These are phyloP conservation scores for Xanthoconium purpureum DNA, from an alignment of 768 basidiomycete genomes.

Conservation along the genomic window DNA sequence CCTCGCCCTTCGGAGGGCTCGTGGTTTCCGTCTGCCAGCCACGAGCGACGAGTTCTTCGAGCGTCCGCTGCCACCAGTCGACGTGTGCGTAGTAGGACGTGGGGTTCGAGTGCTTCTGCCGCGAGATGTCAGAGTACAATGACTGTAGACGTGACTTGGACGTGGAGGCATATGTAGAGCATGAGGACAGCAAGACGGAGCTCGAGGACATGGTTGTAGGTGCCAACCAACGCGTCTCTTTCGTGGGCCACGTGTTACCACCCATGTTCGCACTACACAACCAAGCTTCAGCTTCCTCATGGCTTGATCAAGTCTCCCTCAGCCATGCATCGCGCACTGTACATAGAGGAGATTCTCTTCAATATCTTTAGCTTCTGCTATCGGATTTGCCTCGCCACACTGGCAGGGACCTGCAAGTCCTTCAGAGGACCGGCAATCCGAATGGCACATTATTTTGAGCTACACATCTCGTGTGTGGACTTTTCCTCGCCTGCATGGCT, in stretches of 20 bases:
- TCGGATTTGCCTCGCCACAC: not conserved
- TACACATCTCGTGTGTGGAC: constrained; percentile 12
- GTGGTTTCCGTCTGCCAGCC: constrained; percentile 47
- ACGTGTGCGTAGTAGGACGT: constrained; percentile 76
- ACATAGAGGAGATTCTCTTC: not conserved
- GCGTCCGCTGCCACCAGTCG: constrained; percentile 80
- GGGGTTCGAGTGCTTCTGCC: constrained; percentile 82
- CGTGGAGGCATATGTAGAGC: constrained; percentile 28
- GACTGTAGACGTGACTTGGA: constrained; percentile 60
- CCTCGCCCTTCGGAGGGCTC: constrained; percentile 5
- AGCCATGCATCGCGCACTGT: not conserved
- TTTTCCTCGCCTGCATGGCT: not conserved
- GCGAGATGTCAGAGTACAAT: constrained; percentile 83
- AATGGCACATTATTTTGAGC: constrained; percentile 9
- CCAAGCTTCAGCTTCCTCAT: too few species aligned
- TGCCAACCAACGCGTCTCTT: constrained; percentile 10
- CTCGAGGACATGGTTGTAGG: constrained; percentile 19
- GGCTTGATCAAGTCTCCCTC: too few species aligned
- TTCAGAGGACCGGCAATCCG: constrained; percentile 11
- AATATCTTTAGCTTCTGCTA: not conserved
- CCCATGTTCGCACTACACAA: too few species aligned
- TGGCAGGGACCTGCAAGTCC: constrained; percentile 12
- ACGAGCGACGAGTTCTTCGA: constrained; percentile 56
- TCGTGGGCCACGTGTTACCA: not conserved
- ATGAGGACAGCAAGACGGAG: constrained; percentile 18